Evolutionary conservation across 148 eudicot genomes (phyloP).

Genomic region (Vaccinium corymbosum): DNA sequence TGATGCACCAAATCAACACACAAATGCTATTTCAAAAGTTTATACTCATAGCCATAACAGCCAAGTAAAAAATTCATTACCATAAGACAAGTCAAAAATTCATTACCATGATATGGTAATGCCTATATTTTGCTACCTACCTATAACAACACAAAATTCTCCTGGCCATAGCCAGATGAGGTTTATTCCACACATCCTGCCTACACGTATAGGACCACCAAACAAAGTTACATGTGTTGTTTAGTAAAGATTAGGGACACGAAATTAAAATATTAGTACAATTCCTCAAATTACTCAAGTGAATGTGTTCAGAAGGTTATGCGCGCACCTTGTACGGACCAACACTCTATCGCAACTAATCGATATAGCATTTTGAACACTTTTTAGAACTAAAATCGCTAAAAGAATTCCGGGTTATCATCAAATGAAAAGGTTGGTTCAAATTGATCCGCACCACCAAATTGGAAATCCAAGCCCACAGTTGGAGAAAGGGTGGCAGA

Average conservation of each 20-base stretch:
- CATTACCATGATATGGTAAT: neutral
- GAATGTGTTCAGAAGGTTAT: neutral
- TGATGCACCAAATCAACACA: neutral
- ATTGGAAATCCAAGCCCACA: constrained; percentile 20
- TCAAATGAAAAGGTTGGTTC: constrained; percentile 31
- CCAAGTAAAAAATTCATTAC: neutral
- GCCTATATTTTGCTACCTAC: neutral
- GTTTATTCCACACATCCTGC: neutral
- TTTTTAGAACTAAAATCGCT: neutral
- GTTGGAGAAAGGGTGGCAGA: constrained; percentile 30
- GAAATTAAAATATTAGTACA: neutral
- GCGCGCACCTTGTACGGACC: neutral
- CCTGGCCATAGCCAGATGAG: neutral
- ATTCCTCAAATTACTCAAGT: neutral
- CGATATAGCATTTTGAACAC: neutral
- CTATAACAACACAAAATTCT: neutral
- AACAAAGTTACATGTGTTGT: neutral
- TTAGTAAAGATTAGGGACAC: neutral
- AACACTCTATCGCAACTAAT: neutral
- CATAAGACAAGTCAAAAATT: neutral
- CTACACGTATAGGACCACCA: neutral
- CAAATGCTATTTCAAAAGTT: neutral
- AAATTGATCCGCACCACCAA: constrained; percentile 25
- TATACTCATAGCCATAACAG: no score
- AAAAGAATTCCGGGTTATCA: constrained; percentile 25